These are phyloP conservation scores for Hansenula sp. DNA, from an alignment of 1,139 yeast genomes.

Conservation along the genomic window DNA sequence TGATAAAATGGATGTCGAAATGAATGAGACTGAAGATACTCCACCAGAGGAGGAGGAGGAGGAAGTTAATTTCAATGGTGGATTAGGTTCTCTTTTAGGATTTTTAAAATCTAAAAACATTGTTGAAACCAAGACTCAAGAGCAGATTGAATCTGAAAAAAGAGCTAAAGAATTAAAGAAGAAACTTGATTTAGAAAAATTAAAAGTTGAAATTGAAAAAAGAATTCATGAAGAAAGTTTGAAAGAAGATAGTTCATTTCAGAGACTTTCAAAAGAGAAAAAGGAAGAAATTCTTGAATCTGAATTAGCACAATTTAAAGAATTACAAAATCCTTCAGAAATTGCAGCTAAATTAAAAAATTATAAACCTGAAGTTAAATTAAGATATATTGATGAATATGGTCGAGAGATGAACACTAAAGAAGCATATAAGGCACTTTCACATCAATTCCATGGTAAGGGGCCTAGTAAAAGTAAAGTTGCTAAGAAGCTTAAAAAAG, in stretches of 20 bases:
- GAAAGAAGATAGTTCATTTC: conserved; percentile 6
- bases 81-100: conserved; percentile 55
- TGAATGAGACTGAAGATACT: conserved; percentile 6
- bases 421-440: conserved; percentile 80
- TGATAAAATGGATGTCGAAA: background rate
- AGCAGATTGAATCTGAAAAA: conserved; percentile 17
- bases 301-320: conserved; percentile 34
- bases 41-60: conserved; percentile 11
- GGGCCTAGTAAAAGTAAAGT: conserved; percentile 33
- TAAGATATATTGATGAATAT: conserved; percentile 65
- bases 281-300: conserved; percentile 34
- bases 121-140: conserved; percentile 23
- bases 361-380: conserved; percentile 62
- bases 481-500: conserved; percentile 32
- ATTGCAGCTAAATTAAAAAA: conserved; percentile 31
- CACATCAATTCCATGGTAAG: conserved; percentile 84
- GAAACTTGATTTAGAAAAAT: conserved; percentile 16
- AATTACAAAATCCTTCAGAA: conserved; percentile 25
- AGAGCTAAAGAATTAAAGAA: conserved; percentile 26
- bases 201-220: conserved; percentile 18
- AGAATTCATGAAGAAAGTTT: conserved; percentile 27
- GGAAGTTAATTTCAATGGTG: conserved; percentile 37
- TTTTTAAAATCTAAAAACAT: conserved; percentile 46
- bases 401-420: conserved; percentile 66
- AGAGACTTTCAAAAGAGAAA: conserved; percentile 28